These are phyloP conservation scores for Parastagonospora avenae DNA, from an alignment of 2,329 filamentous ascomycete species.

Conservation along the genomic window DNA sequence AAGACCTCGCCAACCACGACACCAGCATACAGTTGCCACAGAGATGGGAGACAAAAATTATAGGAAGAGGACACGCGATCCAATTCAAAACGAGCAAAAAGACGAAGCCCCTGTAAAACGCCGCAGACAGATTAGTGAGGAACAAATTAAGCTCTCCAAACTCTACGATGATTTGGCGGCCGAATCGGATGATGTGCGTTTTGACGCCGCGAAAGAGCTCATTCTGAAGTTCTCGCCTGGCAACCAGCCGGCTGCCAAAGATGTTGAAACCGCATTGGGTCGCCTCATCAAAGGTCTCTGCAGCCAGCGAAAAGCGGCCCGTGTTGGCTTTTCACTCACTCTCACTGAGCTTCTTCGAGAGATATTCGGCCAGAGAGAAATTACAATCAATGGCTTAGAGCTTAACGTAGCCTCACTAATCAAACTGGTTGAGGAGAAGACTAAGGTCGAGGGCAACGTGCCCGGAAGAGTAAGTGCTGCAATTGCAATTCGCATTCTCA, in stretches of 20 bases:
- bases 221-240: conserved; percentile 49
- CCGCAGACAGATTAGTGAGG: conserved; percentile 45
- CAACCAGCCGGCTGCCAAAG: conserved; percentile 42
- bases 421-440: conserved; percentile 58
- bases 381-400: conserved; percentile 38
- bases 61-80: conserved; percentile 36
- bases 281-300: conserved; percentile 83
- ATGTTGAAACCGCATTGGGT: conserved; percentile 48
- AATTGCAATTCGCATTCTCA: neutral
- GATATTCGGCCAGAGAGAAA: conserved; percentile 60
- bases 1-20: neutral
- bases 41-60: conserved; percentile 31
- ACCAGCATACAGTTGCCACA: neutral
- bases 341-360: conserved; percentile 80
- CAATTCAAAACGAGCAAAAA: conserved; percentile 15
- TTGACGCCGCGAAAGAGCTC: conserved; percentile 53
- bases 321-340: conserved; percentile 87
- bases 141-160: conserved; percentile 50
- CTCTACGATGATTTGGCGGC: conserved; percentile 55
- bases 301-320: conserved; percentile 85
- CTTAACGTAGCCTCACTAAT: conserved; percentile 52
- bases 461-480: conserved; percentile 56
- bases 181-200: conserved; percentile 50
- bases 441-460: conserved; percentile 57
- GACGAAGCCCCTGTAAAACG: conserved; percentile 35